Evolutionary conservation across 2,329 filamentous ascomycete species (phyloP).

Genomic region (Neonectria sp.): DNA sequence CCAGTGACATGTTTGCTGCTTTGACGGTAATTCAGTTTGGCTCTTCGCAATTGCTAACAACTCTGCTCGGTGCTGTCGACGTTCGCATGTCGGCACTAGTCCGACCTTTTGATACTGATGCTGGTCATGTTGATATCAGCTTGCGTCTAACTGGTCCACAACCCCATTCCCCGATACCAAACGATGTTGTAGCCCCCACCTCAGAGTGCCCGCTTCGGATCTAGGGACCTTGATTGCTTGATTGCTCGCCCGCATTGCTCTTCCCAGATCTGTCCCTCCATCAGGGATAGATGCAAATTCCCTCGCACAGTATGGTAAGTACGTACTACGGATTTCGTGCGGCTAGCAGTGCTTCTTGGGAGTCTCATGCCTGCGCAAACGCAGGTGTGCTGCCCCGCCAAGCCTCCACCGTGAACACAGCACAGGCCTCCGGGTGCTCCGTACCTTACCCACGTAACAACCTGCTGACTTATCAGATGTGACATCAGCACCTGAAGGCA

Average conservation of each 20-base stretch:
- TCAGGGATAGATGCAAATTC: neutral
- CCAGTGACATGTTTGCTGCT: neutral
- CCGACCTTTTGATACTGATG: neutral
- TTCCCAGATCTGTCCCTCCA: slow-evolving; percentile 7
- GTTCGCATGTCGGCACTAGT: slow-evolving; percentile 10
- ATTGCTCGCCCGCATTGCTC: slow-evolving; percentile 2
- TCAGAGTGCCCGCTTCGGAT: slow-evolving; percentile 5
- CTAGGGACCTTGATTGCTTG: neutral
- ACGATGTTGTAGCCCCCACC: slow-evolving; percentile 11
- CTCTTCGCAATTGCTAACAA: neutral
- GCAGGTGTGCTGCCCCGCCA: neutral
- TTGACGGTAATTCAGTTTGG: neutral
- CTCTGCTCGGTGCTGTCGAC: neutral
- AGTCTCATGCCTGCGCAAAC: neutral
- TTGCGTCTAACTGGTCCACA: slow-evolving; percentile 15
- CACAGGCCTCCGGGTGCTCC: no score
- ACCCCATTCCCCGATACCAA: slow-evolving; percentile 3
- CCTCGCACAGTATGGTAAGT: neutral
- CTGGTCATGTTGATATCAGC: slow-evolving; percentile 16
- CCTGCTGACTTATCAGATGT: slow-evolving; percentile 12
- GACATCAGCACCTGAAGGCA: slow-evolving; percentile 33
- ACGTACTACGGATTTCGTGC: neutral
- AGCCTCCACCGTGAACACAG: neutral
- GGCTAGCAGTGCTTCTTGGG: neutral
- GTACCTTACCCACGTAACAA: neutral